These are phyloP conservation scores for Vitis labrusca DNA, from an alignment of 164 flowering plant genomes.

Conservation along the genomic window DNA sequence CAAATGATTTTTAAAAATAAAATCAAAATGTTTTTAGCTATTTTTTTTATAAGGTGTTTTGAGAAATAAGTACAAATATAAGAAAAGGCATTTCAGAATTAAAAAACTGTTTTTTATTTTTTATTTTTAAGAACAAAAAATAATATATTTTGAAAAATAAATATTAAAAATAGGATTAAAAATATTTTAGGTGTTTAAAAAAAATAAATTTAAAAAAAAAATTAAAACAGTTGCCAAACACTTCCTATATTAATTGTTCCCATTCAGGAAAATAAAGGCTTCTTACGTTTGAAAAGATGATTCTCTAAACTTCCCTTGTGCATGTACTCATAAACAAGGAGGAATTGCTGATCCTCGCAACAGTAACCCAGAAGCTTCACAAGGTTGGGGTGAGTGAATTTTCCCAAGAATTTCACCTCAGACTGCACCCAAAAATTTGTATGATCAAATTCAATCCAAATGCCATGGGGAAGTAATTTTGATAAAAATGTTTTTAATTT, in stretches of 20 bases:
- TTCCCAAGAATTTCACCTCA: slow-evolving; percentile 60
- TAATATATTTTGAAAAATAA: not conserved
- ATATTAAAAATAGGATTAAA: not conserved
- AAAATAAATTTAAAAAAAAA: too few relatives aligned
- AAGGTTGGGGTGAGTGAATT: slow-evolving; percentile 58
- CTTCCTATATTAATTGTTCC: too few relatives aligned
- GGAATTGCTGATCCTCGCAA: slow-evolving; percentile 53
- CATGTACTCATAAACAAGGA: slow-evolving; percentile 61
- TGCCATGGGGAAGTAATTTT: not conserved
- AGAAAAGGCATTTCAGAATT: not conserved
- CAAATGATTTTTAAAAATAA: not conserved
- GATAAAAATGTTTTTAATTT: too few relatives aligned
- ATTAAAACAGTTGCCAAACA: too few relatives aligned
- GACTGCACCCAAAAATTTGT: slow-evolving; percentile 34
- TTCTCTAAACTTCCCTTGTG: slow-evolving; percentile 61
- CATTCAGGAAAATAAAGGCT: not conserved
- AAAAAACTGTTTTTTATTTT: not conserved
- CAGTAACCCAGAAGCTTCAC: slow-evolving; percentile 58
- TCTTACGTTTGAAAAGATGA: slow-evolving; percentile 60
- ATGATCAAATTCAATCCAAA: not conserved
- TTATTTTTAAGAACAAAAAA: not conserved
- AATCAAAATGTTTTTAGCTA: not conserved
- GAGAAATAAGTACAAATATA: not conserved
- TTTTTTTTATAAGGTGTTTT: too few relatives aligned
- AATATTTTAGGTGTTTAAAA: too few relatives aligned